phyloP scores from a whole-genome alignment of 176 grass and related monocot species.

The Metroxylon sagu region DNA sequence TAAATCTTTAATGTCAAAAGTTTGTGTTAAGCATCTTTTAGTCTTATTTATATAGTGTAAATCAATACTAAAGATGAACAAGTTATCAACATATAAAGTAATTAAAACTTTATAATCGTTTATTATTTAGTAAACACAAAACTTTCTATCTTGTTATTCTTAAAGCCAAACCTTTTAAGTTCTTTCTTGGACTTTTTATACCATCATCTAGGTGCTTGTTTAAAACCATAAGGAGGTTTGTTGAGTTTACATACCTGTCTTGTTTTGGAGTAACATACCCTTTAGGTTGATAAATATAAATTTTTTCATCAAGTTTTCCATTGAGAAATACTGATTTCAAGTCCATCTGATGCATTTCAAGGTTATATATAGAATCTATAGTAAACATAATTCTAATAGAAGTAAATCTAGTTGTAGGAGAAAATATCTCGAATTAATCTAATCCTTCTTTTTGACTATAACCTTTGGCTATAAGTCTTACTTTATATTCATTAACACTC shows the following conservation, averaged over 20 bases:
- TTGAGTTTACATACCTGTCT: neutral
- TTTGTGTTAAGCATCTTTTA: too few species aligned
- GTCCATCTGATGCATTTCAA: neutral
- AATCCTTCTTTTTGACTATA: neutral
- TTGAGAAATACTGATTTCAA: neutral
- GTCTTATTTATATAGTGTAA: too few species aligned
- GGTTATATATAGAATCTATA: neutral
- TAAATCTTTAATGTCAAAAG: too few species aligned
- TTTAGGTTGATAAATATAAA: too few species aligned
- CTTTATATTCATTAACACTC: neutral
- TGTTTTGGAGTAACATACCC: too few species aligned
- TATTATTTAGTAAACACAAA: neutral
- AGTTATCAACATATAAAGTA: neutral
- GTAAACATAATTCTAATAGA: neutral
- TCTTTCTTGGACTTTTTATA: neutral
- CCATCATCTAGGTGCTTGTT: neutral
- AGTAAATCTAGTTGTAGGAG: neutral
- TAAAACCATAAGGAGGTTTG: neutral
- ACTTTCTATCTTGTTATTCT: neutral
- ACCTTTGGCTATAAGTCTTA: neutral
- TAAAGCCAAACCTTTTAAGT: neutral
- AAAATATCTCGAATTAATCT: neutral
- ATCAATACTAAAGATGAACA: neutral
- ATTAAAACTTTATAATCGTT: neutral
- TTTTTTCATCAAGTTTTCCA: neutral